These are phyloP conservation scores for Colletotrichum lindemuthianum DNA, from an alignment of 2,329 filamentous ascomycete species.

Conservation along the genomic window DNA sequence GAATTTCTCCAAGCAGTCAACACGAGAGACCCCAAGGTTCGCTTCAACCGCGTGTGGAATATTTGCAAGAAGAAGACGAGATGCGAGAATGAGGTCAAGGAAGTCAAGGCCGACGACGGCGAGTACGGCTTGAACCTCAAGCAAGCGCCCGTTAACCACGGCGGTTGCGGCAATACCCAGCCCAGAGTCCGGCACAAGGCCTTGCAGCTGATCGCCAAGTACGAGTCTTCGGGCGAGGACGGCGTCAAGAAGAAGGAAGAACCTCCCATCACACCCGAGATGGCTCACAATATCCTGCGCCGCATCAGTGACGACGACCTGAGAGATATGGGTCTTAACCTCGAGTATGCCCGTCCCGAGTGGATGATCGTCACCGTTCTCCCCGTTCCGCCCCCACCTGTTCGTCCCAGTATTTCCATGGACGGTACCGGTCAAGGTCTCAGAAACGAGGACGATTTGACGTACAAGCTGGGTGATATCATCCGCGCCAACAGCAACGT, in stretches of 20 bases:
- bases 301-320: slow-evolving; percentile 86
- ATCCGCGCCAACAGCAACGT: slow-evolving; percentile 98
- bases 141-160: slow-evolving; percentile 73
- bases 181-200: slow-evolving; percentile 89
- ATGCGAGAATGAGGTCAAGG: slow-evolving; percentile 83
- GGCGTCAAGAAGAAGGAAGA: slow-evolving; percentile 79
- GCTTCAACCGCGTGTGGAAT: slow-evolving; percentile 92
- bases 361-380: slow-evolving; percentile 98
- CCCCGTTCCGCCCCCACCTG: slow-evolving; percentile 93
- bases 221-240: slow-evolving; percentile 83
- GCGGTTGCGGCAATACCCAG: slow-evolving; percentile 92
- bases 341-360: slow-evolving; percentile 93
- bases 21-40: slow-evolving; percentile 90
- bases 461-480: slow-evolving; percentile 98
- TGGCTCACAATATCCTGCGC: slow-evolving; percentile 87
- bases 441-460: slow-evolving; percentile 98
- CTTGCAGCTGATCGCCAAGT: slow-evolving; percentile 79
- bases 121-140: slow-evolving; percentile 72
- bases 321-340: slow-evolving; percentile 88
- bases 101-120: slow-evolving; percentile 72
- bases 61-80: slow-evolving; percentile 88
- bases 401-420: slow-evolving; percentile 96
- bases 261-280: slow-evolving; percentile 82
- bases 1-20: slow-evolving; percentile 84
- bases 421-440: slow-evolving; percentile 92